phyloP scores from a whole-genome alignment of 768 basidiomycete genomes.

The Lactifluus pinguis region DNA sequence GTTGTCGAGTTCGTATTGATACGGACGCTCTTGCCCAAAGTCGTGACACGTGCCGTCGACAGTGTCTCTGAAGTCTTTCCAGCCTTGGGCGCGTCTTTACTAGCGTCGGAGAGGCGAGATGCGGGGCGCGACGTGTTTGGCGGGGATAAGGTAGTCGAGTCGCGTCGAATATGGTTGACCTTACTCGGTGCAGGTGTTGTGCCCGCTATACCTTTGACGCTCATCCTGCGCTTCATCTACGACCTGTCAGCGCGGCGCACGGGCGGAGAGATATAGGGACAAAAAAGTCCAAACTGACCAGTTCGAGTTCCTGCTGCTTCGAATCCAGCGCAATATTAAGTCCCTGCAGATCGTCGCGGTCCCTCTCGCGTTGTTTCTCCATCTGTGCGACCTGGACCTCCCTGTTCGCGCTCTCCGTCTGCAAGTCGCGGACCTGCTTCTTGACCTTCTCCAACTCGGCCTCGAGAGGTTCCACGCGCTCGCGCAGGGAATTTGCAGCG shows the following conservation, averaged over 20 bases:
- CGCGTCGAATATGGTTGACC: slow-evolving; percentile 14
- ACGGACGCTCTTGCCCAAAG: slow-evolving; percentile 19
- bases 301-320: slow-evolving; percentile 89
- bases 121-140: slow-evolving; percentile 10
- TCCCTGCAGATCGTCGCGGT: slow-evolving; percentile 73
- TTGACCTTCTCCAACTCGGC: slow-evolving; percentile 54
- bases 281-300: slow-evolving; percentile 42
- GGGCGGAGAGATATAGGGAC: not conserved
- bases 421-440: slow-evolving; percentile 56
- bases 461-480: slow-evolving; percentile 40
- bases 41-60: slow-evolving; percentile 6
- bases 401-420: slow-evolving; percentile 76
- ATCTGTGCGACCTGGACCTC: slow-evolving; percentile 73
- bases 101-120: slow-evolving; percentile 18
- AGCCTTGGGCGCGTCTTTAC: slow-evolving; percentile 12
- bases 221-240: slow-evolving; percentile 17
- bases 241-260: not conserved
- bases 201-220: slow-evolving; percentile 16
- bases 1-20: slow-evolving; percentile 10
- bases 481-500: slow-evolving; percentile 38
- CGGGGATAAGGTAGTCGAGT: slow-evolving; percentile 13
- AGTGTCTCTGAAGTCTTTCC: slow-evolving; percentile 8
- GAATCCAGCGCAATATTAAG: slow-evolving; percentile 88
- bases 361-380: slow-evolving; percentile 52
- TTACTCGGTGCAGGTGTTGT: slow-evolving; percentile 12